phyloP scores from a whole-genome alignment of 495 filamentous ascomycete species.

The Podospora tetraspora region DNA sequence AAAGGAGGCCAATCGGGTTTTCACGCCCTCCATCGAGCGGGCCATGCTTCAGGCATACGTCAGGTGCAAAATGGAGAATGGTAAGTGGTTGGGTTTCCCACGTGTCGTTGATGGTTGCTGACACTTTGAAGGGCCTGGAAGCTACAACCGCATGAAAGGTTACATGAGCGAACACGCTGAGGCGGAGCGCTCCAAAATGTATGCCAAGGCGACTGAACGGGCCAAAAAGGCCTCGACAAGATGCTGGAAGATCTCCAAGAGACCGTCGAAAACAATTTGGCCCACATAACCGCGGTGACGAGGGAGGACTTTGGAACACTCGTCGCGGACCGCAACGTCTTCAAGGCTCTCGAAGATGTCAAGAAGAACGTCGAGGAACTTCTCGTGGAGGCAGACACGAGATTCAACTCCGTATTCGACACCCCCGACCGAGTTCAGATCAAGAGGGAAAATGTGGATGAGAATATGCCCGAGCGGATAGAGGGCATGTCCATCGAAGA shows the following conservation, averaged over 20 bases:
- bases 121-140: neutral
- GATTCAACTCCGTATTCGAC: neutral
- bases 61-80: conserved; percentile 39
- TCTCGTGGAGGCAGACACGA: conserved; percentile 7
- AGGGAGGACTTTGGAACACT: conserved; percentile 40
- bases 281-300: neutral
- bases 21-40: conserved; percentile 41
- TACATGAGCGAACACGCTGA: neutral
- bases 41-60: conserved; percentile 42
- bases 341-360: conserved; percentile 7
- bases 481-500: neutral
- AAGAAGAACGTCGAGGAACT: conserved; percentile 1
- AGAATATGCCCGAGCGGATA: neutral
- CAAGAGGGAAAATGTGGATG: neutral
- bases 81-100: conserved; percentile 22
- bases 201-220: neutral
- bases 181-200: neutral
- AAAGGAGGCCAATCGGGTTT: conserved; percentile 50
- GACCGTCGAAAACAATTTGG: neutral
- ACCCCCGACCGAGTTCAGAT: neutral
- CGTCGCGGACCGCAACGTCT: conserved; percentile 22
- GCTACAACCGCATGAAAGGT: neutral
- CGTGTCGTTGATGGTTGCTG: neutral
- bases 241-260: neutral
- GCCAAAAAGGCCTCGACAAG: neutral